Percentiles rank a stretch among this genome's conserved stretches.
Conservation (phyloP, 1,284 basidiomycete genomes). For the Cryptococcus jaspeensis region DNA sequence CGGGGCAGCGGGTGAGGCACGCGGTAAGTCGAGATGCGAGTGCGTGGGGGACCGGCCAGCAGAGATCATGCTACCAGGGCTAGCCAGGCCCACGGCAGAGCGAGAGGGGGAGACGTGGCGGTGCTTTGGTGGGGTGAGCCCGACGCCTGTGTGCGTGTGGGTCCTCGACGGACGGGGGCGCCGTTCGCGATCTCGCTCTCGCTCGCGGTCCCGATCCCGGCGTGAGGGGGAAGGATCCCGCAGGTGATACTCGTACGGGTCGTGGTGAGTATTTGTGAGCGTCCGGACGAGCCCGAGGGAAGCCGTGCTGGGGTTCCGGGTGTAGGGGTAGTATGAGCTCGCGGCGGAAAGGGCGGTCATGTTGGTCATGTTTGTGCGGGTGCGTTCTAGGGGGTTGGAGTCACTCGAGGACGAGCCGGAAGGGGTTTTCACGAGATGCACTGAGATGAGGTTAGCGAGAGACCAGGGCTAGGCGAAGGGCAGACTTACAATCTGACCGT, state of each 20-base stretch:
- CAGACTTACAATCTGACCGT: neutral
- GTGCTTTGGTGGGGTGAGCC: neutral
- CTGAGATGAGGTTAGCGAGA: slow-evolving; percentile 8
- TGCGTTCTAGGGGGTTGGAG: slow-evolving; percentile 15
- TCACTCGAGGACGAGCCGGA: slow-evolving; percentile 30
- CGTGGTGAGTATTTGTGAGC: slow-evolving; percentile 22
- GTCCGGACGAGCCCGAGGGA: slow-evolving; percentile 12
- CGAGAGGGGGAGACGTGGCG: neutral
- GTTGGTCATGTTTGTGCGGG: slow-evolving; percentile 15
- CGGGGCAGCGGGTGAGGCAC: neutral
- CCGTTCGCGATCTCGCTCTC: neutral
- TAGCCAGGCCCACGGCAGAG: neutral
- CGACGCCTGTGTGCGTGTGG: neutral
- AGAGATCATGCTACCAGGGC: neutral
- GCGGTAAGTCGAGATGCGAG: neutral
- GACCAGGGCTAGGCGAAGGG: neutral
- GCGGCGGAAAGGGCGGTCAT: slow-evolving; percentile 7
- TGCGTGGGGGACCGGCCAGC: neutral
- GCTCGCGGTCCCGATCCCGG: no score
- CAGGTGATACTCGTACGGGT: slow-evolving; percentile 36
- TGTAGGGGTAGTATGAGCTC: slow-evolving; percentile 1
- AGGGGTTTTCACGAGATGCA: slow-evolving; percentile 25
- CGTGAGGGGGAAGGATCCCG: slow-evolving; percentile 3
- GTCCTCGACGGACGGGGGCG: neutral
- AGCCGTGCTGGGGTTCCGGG: slow-evolving; percentile 8